Evolutionary conservation across 495 filamentous ascomycete genomes (phyloP).

Genomic region (Neurospora sp.): DNA sequence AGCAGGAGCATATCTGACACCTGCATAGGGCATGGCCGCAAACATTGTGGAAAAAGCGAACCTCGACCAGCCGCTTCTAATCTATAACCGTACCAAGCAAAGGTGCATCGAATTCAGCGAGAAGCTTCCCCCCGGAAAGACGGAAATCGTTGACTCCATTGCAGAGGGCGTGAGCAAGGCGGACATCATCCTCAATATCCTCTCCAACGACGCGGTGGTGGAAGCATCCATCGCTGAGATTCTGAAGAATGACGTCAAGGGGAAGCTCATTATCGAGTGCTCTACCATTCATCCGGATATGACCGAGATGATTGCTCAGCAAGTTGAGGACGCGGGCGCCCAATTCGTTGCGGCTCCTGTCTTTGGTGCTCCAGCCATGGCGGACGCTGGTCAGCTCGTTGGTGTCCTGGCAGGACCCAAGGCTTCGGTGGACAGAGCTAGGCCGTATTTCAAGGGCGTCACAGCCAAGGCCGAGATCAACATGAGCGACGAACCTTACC

Average conservation of each 20-base stretch:
- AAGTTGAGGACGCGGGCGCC: slow-evolving; percentile 46
- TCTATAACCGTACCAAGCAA: slow-evolving; percentile 69
- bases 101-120: slow-evolving; percentile 46
- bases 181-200: slow-evolving; percentile 75
- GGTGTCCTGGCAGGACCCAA: slow-evolving; percentile 65
- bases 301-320: slow-evolving; percentile 50
- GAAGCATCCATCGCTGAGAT: slow-evolving; percentile 42
- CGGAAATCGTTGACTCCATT: slow-evolving; percentile 49
- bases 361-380: slow-evolving; percentile 74
- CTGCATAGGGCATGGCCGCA: slow-evolving; percentile 65
- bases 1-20: background rate
- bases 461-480: slow-evolving; percentile 63
- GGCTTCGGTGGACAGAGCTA: slow-evolving; percentile 48
- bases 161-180: slow-evolving; percentile 54
- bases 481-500: slow-evolving; percentile 49
- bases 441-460: slow-evolving; percentile 70
- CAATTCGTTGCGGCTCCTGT: slow-evolving; percentile 73
- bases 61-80: slow-evolving; percentile 55
- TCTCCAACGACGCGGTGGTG: slow-evolving; percentile 70
- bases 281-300: slow-evolving; percentile 84
- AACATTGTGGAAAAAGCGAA: slow-evolving; percentile 72
- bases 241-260: slow-evolving; percentile 44
- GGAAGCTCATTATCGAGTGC: slow-evolving; percentile 74
- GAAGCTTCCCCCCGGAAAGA: slow-evolving; percentile 45
- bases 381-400: slow-evolving; percentile 63